Conservation (phyloP, 2,329 filamentous ascomycete species). For the Ophiosphaerella herpotricha region DNA sequence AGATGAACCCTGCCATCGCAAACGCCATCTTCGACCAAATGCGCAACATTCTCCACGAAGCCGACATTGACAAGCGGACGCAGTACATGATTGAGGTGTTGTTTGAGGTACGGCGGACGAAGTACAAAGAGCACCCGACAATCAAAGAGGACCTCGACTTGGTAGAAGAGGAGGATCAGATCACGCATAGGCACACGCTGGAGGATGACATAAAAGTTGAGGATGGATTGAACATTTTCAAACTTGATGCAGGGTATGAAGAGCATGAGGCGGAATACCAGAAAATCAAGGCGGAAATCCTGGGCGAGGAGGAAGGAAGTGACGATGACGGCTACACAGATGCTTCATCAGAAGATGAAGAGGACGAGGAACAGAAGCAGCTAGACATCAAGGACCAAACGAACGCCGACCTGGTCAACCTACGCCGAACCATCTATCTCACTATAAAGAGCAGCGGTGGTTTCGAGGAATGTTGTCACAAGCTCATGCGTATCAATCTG, state of each 20-base stretch:
- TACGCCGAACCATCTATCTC: slow-evolving; percentile 92
- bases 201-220: slow-evolving; percentile 78
- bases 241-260: slow-evolving; percentile 87
- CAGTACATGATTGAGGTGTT: slow-evolving; percentile 99
- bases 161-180: slow-evolving; percentile 97
- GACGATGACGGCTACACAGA: slow-evolving; percentile 72
- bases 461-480: slow-evolving; percentile 96
- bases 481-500: slow-evolving; percentile 85
- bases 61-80: slow-evolving; percentile 95
- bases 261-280: slow-evolving; percentile 89
- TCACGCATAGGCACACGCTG: slow-evolving; percentile 83
- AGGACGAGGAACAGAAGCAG: slow-evolving; percentile 76
- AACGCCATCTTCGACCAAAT: slow-evolving; percentile 95
- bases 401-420: slow-evolving; percentile 91
- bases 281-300: slow-evolving; percentile 87
- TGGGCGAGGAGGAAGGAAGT: slow-evolving; percentile 74
- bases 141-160: slow-evolving; percentile 92
- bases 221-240: slow-evolving; percentile 93
- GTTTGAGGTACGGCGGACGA: slow-evolving; percentile 94
- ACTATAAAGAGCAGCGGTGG: slow-evolving; percentile 97
- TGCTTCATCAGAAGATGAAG: slow-evolving; percentile 71
- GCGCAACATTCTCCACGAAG: slow-evolving; percentile 91
- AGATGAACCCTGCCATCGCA: slow-evolving; percentile 89
- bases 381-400: slow-evolving; percentile 98
- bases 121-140: slow-evolving; percentile 92